Evolutionary conservation across 148 eudicot species (phyloP).

Genomic region (Amaranthus palmeri): DNA sequence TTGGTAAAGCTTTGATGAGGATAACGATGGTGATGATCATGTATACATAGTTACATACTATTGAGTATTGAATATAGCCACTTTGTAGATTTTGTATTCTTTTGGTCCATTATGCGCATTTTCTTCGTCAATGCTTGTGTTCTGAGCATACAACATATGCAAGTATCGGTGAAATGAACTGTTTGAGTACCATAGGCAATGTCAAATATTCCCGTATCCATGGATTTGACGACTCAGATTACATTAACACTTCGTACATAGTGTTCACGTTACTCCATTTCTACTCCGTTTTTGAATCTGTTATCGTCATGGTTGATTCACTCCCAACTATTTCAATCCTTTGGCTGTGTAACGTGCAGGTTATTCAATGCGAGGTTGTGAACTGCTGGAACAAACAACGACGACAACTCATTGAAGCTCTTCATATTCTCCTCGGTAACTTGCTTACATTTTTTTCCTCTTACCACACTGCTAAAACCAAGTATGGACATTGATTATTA

Average conservation of each 20-base stretch:
- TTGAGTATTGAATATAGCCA: background rate
- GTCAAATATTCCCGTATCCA: background rate
- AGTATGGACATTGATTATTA: background rate
- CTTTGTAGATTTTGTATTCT: background rate
- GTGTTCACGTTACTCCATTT: background rate
- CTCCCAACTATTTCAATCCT: background rate
- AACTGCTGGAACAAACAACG: constrained; percentile 40
- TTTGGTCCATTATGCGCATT: background rate
- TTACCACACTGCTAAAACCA: background rate
- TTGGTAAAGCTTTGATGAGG: too few species aligned
- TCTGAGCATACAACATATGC: background rate
- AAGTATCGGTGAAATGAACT: background rate
- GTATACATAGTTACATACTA: too few species aligned
- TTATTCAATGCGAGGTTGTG: constrained; percentile 25
- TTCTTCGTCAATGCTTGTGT: background rate
- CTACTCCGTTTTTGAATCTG: background rate
- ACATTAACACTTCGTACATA: background rate
- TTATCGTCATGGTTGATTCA: background rate
- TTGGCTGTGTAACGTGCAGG: constrained; percentile 22
- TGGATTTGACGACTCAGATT: background rate
- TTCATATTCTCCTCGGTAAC: constrained; percentile 39
- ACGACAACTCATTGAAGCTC: constrained; percentile 30
- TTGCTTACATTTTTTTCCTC: constrained; percentile 9
- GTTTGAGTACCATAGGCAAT: background rate
- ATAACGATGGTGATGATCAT: too few species aligned